Conservation (phyloP, 2,329 filamentous ascomycete species). For the Ilyonectria robusta region DNA sequence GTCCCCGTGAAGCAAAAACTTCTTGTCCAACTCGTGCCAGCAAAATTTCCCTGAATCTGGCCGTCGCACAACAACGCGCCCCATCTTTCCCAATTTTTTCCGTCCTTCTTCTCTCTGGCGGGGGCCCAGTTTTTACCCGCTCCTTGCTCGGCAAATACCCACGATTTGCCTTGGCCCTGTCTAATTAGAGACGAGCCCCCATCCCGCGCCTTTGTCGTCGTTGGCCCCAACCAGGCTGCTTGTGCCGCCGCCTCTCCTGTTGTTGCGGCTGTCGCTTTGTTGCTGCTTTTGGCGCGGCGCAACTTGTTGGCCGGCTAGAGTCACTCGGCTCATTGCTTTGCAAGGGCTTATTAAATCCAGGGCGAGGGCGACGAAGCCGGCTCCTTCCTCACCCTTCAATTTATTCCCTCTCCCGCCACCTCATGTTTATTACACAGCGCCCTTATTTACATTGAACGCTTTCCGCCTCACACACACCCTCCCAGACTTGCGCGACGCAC, state of each 20-base stretch:
- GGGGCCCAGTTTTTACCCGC: conserved; percentile 47
- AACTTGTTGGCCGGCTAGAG: neutral
- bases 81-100: conserved; percentile 21
- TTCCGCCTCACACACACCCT: neutral
- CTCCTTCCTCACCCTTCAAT: conserved; percentile 15
- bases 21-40: conserved; percentile 38
- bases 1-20: conserved; percentile 17
- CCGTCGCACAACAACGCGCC: conserved; percentile 8
- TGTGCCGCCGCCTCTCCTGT: conserved; percentile 21
- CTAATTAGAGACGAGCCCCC: conserved; percentile 43
- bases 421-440: neutral
- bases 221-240: conserved; percentile 39
- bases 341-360: conserved; percentile 25
- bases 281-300: conserved; percentile 11
- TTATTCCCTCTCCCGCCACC: conserved; percentile 20
- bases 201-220: conserved; percentile 44
- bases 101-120: conserved; percentile 13
- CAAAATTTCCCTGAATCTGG: conserved; percentile 41
- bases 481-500: neutral
- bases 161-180: conserved; percentile 32
- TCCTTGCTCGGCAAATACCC: conserved; percentile 44
- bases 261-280: conserved; percentile 22
- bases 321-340: conserved; percentile 9
- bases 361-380: conserved; percentile 6
- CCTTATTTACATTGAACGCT: neutral